These are phyloP conservation scores for Capronia epimyces DNA, from an alignment of 2,329 filamentous ascomycete species.

Conservation along the genomic window DNA sequence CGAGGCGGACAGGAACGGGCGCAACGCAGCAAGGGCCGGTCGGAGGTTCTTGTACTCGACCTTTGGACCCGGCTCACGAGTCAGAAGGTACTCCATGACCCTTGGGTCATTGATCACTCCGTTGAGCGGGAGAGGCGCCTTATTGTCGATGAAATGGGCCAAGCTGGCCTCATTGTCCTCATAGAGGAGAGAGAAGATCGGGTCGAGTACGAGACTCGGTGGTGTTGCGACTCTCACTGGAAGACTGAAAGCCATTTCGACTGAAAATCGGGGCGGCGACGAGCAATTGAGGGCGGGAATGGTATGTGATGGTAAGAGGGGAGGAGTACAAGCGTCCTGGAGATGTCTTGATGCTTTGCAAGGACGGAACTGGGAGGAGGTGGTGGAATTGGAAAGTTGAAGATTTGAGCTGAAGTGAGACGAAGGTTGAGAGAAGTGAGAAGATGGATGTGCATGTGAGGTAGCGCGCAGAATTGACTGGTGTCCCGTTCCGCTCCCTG, in stretches of 20 bases:
- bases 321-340: neutral
- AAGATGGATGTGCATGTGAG: neutral
- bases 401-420: neutral
- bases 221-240: conserved; percentile 9
- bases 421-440: neutral
- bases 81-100: conserved; percentile 11
- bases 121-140: conserved; percentile 10
- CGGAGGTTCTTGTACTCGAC: conserved; percentile 19
- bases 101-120: conserved; percentile 2
- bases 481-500: neutral
- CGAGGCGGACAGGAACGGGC: conserved; percentile 11
- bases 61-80: conserved; percentile 16
- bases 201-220: conserved; percentile 11
- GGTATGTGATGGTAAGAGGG: neutral
- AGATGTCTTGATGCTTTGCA: neutral
- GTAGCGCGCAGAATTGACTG: neutral
- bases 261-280: conserved; percentile 4
- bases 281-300: neutral
- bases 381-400: neutral
- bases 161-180: conserved; percentile 16
- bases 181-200: conserved; percentile 18
- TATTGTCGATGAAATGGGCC: conserved; percentile 11
- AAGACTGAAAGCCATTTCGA: conserved; percentile 10
- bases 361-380: neutral
- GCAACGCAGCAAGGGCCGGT: conserved; percentile 13